Base-by-base conservation (phyloP, 2,329 filamentous ascomycete species). In the Aulographum hederae region DNA sequence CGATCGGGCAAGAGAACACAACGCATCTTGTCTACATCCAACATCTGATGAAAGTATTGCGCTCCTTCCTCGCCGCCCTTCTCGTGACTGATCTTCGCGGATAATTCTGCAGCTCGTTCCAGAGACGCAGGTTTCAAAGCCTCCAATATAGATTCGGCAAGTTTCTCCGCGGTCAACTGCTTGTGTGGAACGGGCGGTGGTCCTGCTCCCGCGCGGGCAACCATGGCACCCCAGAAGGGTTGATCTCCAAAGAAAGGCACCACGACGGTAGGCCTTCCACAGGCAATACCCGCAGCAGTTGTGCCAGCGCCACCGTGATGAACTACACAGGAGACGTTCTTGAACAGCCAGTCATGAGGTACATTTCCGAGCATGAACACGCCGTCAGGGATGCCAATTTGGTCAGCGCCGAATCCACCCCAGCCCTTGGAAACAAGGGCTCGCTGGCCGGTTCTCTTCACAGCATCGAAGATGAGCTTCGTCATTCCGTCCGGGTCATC, bases 261-360 rank as follows among this genome's bases (percentile, higher is more conserved):
- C 3, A 92, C 66, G 2, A 89, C 68, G 0, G 82, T 92, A 2
- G 82, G 82, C 33, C 73, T 73, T 16, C 81, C 82, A 2, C 73
- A 69, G 13, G 76, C 69, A 37, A 92, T 79, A n/a, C 82, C 82
- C 1, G 81, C 79, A 1, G 82, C 81, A 2, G 81, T 91, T 3
- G 82, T 93, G 13, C 82, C 82, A 6, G 82, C 82, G 35, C 84
- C 82, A 15, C 82, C 84, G 39, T 92, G 82, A 46, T 92, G 84
- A 4, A 89, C 77, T 2, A 92, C 82, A 27, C 72, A 75, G 1
- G 78, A 77, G 1, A 91, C 81, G 23, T 67, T 73, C 39, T 80
- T 64, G 51, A 92, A 92, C 0, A 92, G 56, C 82, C 82, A 92
- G 53, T 92, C 84, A 39, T 92, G 84, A 1, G 82, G 82, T 28